Base-by-base conservation (phyloP, 139 green algal genomes). In the Auxenochlorella pyrenoidosa region DNA sequence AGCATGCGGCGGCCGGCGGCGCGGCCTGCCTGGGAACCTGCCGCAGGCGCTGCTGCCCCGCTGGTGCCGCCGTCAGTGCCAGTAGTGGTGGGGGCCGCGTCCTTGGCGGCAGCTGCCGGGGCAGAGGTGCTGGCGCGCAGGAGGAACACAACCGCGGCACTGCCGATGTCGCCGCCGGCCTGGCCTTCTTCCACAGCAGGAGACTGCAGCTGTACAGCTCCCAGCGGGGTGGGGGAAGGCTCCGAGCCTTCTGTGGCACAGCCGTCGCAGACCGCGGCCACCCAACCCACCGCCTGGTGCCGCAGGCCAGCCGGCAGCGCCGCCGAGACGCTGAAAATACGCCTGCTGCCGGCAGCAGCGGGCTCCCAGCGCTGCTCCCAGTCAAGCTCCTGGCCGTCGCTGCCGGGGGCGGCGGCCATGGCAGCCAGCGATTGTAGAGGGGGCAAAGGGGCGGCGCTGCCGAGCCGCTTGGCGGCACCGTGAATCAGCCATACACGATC, bases 291-390 rank as follows among this genome's bases (percentile, higher is more conserved):
- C 16, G 16, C 15, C 30, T 19, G 66, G 30, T 36, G 2, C 30
- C 30, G 16, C 66, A 73, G 5, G 32, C 13, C 66, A 19, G 66
- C 66, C 13, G 66, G 66, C 30, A 73, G 66, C 32, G 16, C 66
- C 34, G 66, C 66, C 22, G 66, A 73, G 30, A 38, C 66, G 28
- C 66, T 38, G 30, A 40, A 73, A 21, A 5, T 24, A 21, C 32
- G 2, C 4, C 32, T 18, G 32, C 32, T 38, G 66, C 66, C 28
- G 36, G 15, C 54, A 24, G 54, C 15, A 13, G 54, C 54, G 22
- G 54, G 54, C 16, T 76, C 34, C 70, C 70, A 76, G 70, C 21
- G 70, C 70, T 76, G 70, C 70, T 76, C 16, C 70, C 70, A 76
- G 36, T 44, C 70, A 0, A 76, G 63, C 26, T 38, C 28, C 28